Conservation (phyloP, 768 basidiomycete species). For the Auricularia sp. region DNA sequence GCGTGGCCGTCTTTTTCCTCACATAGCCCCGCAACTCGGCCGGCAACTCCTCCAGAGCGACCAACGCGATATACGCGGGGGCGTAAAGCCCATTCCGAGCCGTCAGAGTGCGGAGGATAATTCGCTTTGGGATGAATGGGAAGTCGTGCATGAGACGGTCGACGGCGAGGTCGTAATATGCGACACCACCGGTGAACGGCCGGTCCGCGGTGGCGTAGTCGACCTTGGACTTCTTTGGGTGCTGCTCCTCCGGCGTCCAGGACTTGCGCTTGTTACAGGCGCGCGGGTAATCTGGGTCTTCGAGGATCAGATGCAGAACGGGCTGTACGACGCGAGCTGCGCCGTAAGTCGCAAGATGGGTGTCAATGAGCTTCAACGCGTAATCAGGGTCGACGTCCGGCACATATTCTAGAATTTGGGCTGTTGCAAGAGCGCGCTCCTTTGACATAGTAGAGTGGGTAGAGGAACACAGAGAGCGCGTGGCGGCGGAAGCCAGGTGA, state of each 20-base stretch:
- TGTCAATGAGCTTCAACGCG: constrained; percentile 36
- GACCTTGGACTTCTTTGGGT: constrained; percentile 28
- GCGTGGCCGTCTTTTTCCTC: constrained; percentile 8
- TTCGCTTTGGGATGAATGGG: constrained; percentile 43
- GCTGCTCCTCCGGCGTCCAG: too few species aligned
- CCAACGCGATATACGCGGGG: constrained; percentile 48
- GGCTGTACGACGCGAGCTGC: constrained; percentile 34
- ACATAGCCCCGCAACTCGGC: constrained; percentile 11
- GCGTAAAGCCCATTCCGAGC: constrained; percentile 44
- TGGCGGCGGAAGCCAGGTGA: too few species aligned
- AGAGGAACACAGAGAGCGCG: too few species aligned
- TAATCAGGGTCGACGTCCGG: constrained; percentile 59
- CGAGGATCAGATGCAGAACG: constrained; percentile 53
- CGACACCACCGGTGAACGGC: constrained; percentile 26
- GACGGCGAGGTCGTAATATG: constrained; percentile 43
- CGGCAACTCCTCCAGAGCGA: constrained; percentile 25
- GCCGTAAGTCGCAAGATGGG: constrained; percentile 27
- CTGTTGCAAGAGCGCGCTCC: too few species aligned
- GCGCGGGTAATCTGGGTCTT: constrained; percentile 51
- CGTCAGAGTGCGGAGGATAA: constrained; percentile 37
- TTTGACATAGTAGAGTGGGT: too few species aligned
- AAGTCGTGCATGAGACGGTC: constrained; percentile 39
- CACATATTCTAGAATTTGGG: constrained; percentile 53
- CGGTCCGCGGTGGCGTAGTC: constrained; percentile 48
- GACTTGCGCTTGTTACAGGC: constrained; percentile 33